Conservation (phyloP, 441 rosid genomes). For the Erodium moschatum region DNA sequence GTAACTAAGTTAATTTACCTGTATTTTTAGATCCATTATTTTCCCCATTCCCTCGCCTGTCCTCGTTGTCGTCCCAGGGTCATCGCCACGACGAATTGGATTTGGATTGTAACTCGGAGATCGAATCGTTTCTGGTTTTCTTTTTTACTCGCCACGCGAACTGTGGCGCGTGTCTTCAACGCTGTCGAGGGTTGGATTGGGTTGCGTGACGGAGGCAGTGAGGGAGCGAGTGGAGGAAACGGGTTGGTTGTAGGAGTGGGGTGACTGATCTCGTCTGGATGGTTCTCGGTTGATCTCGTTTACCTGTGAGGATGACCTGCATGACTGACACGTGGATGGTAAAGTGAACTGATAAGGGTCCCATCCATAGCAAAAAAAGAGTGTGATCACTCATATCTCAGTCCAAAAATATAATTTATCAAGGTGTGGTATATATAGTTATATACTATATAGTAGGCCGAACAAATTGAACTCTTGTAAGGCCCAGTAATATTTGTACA, state of each 20-base stretch:
- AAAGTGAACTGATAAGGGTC: not conserved
- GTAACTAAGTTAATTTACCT: not conserved
- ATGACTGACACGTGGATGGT: constrained; percentile 6
- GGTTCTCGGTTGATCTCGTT: not conserved
- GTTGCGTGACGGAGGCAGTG: not conserved
- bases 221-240: not conserved
- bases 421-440: no score
- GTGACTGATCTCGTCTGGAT: not conserved
- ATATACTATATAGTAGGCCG: not conserved
- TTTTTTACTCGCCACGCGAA: not conserved
- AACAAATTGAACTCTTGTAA: not conserved
- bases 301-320: not conserved
- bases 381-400: no score
- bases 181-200: not conserved
- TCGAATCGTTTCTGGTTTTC: not conserved
- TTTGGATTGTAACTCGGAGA: not conserved
- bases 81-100: not conserved
- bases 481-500: not conserved
- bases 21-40: not conserved
- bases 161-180: not conserved
- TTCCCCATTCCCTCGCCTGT: not conserved
- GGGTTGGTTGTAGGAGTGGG: not conserved
- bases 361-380: not conserved
- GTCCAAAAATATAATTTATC: no score
- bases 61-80: not conserved